These are phyloP conservation scores for Protomyces gravidus DNA, from an alignment of 1,139 yeast genomes.

Conservation along the genomic window DNA sequence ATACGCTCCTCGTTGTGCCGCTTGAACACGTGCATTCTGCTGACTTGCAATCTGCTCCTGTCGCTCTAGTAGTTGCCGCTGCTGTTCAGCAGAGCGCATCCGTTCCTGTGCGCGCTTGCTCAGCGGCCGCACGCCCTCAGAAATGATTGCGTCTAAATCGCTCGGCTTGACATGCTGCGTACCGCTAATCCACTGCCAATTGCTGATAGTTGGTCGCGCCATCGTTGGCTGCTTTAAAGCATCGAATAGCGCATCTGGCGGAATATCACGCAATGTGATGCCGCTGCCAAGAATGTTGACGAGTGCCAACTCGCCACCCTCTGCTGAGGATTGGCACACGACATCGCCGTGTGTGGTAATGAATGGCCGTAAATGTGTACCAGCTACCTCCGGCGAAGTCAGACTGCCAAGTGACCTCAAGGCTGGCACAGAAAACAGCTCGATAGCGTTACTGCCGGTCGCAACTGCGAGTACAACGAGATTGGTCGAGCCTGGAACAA, in stretches of 20 bases:
- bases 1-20: conserved; percentile 35
- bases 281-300: conserved; percentile 3
- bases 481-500: not conserved
- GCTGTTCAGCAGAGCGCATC: conserved; percentile 32
- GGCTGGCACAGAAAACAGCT: conserved; percentile 15
- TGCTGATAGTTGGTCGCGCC: conserved; percentile 71
- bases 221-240: conserved; percentile 47
- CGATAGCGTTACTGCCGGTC: not conserved
- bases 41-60: conserved; percentile 35
- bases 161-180: conserved; percentile 54
- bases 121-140: conserved; percentile 44
- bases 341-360: conserved; percentile 6
- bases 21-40: conserved; percentile 36
- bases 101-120: conserved; percentile 39
- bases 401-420: conserved; percentile 5
- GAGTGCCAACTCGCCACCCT: not conserved
- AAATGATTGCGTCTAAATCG: conserved; percentile 49
- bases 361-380: not conserved
- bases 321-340: not conserved
- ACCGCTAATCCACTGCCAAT: conserved; percentile 86
- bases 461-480: conserved; percentile 1
- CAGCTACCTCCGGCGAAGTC: not conserved
- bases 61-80: conserved; percentile 33
- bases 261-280: not conserved
- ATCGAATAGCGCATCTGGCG: conserved; percentile 41